Evolutionary conservation across 2,329 filamentous ascomycete genomes (phyloP), one percentile per base, ranked within the genome.

Genomic region (Dactylellina parvicollis): DNA sequence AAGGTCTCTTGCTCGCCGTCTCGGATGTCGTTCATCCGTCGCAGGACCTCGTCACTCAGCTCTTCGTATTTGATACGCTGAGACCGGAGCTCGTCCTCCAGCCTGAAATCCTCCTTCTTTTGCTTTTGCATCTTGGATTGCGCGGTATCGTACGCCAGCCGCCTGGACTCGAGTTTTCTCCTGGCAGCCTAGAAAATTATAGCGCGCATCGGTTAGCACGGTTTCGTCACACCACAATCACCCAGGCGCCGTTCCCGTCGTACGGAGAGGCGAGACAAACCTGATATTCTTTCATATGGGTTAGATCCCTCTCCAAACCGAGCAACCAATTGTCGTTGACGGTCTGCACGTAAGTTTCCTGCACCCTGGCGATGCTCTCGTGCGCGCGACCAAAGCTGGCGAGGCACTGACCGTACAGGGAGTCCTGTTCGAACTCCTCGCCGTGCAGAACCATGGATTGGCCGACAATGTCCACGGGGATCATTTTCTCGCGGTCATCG

Each of bases 281-380:
- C 86, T 97, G 92, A 78, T 96, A 98, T 79, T 98, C 95, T 81
- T 96, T 97, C 92, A 98, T 94, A 85, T 96, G 95, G 34, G 92
- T 89, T 57, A 96, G 82, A 24, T 90, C 96, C 76, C 92, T 86
- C 80, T 98, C 94, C 20, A 96, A 84, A n/a, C 91, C 92, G 80
- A 97, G 92, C 67, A 96, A 85, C 94, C 94, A 97, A 80, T 87
- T 90, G 32, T 87, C 86, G 14, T 90, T 96, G 75, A 92, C 90
- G 78, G 91, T 87, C 32, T 87, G 85, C 47, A 92, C 87, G 79
- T 94, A 96, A 22, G 85, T 87, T 80, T 96, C 94, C 81, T 98
- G 94, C 64, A 92, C 86, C 50, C 92, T 88, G 9, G 91, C 91
- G 76, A 97, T 86, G 57, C 91, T 89, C 82, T 98, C 94, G 79